phyloP scores from a whole-genome alignment of 495 filamentous ascomycete species.

The Tuber calosporum region DNA sequence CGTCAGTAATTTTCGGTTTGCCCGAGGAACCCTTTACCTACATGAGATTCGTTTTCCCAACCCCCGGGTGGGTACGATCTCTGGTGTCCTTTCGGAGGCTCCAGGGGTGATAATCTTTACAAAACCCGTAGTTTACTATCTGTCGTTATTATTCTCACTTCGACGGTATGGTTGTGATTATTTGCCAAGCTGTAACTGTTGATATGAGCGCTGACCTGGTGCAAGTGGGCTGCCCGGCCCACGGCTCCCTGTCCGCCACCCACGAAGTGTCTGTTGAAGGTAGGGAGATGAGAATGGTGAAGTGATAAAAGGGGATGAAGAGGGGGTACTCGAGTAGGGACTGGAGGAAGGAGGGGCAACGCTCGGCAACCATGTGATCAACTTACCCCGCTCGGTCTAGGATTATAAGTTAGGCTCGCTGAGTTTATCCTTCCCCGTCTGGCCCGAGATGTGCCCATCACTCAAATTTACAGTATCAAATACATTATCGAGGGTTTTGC shows the following conservation, averaged over 20 bases:
- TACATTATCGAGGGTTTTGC: too few species aligned
- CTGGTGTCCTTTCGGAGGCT: neutral
- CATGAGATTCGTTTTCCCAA: neutral
- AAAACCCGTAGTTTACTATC: neutral
- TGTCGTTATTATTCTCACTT: neutral
- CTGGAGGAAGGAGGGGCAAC: neutral
- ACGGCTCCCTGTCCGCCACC: neutral
- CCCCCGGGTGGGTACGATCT: neutral
- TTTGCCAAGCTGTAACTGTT: neutral
- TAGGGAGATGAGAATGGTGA: neutral
- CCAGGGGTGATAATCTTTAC: neutral
- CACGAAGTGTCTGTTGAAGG: neutral
- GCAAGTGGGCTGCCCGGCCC: neutral
- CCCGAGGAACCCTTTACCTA: neutral
- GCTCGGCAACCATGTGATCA: neutral
- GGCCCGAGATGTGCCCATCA: too few species aligned
- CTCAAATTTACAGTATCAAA: too few species aligned
- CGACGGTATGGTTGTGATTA: neutral
- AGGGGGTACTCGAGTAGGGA: neutral
- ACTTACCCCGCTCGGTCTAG: neutral
- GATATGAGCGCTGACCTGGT: neutral
- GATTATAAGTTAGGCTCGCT: neutral
- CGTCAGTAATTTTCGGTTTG: neutral
- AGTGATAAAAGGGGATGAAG: neutral
- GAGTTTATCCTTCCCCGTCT: neutral